Evolutionary conservation across 805 yeast species (phyloP), one percentile per base, ranked within the genome.

Genomic region (Sugiyamaella lignohabitans): DNA sequence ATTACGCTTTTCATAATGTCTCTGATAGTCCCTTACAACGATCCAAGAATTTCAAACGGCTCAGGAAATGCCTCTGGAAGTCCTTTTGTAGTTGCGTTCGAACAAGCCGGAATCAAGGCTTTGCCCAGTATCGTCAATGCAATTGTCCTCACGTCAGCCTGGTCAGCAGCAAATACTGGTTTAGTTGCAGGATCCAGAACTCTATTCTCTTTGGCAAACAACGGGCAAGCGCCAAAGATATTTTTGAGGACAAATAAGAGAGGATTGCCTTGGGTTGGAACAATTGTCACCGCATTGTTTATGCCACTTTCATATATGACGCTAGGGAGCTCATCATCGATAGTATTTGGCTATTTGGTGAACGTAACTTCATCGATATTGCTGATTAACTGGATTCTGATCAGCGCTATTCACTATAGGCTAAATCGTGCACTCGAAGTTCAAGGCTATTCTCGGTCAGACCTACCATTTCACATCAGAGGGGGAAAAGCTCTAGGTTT

Each of bases 21-120:
- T 40, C 72, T 81, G 78, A 72, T 80, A 60, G 89, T 83, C 47
- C 74, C 85, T 35, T 75, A 76, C 50, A 70, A 69, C 52, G 80
- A 79, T 59, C 72, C 74, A 35, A 54, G 64, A 42, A 69, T 83
- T 50, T 66, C 77, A 42, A 68, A 74, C 49, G 45, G 43, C 21
- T 43, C 45, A 45, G 66, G 11, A 65, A 76, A 71, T 38, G 87
- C 89, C 2, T 74, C 82, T 34, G 88, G 91, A 17, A 84, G 93
- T 14, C 95, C 95, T 36, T 86, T 85, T 58, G 89, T 85, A 44
- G 81, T 85, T 59, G 95, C 94, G 42, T 80, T 87, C 58, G 75
- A 75, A 52, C 75, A 74, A 54, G 84, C 87, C 18, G 63, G 72
- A 17, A 84, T 86, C 52, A 57, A 61, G 5, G 89, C 78, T 0